Base-by-base conservation (phyloP, 2,329 filamentous ascomycete genomes). In the Colletotrichum caudatum region DNA sequence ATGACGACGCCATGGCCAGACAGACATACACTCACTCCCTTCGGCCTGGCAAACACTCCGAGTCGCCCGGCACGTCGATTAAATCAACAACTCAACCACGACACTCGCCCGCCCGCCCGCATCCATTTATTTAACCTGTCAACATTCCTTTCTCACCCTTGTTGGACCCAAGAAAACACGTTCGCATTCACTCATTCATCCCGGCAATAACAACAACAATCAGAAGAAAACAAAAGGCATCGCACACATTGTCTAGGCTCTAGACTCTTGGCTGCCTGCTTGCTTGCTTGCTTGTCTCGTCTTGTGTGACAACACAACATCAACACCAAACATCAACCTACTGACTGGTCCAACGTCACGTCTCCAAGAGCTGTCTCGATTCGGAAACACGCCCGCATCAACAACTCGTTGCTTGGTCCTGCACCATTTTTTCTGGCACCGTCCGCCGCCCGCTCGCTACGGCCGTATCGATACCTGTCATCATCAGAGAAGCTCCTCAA, bases 1-100 rank as follows among this genome's bases (percentile, higher is more conserved):
- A 69, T 69, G 66, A 69, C 66, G 66, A 69, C 53, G 57, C 62
- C 54, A 66, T 54, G 62, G 66, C 37, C 11, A 11, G 35, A 9
- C 5, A 7, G 33, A 35, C 33, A 35, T 6, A 35, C 7, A 11
- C 35, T 11, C 35, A 37, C 35, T 11, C 35, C 8, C 35, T 33
- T 53, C 53, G 66, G 53, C 35, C 41, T 54, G 46, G 53, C 44
- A 63, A 64, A 39, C 35, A 35, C 48, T 33, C 61, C 53, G 66
- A 53, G 41, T 44, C 41, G 26, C 53, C n/a, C 20, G 18, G 20
- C 7, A n/a, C n/a, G 18, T n/a, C 6, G 44, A 9, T n/a, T 7
- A 3, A 46, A 20, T 29, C 26, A 6, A 53, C 46, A 35, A 62
- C 29, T 23, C 44, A 46, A 65, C 41, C 12, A 44, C 46, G 60